phyloP scores from a whole-genome alignment of 768 basidiomycete genomes.

The Suillus alpinus region DNA sequence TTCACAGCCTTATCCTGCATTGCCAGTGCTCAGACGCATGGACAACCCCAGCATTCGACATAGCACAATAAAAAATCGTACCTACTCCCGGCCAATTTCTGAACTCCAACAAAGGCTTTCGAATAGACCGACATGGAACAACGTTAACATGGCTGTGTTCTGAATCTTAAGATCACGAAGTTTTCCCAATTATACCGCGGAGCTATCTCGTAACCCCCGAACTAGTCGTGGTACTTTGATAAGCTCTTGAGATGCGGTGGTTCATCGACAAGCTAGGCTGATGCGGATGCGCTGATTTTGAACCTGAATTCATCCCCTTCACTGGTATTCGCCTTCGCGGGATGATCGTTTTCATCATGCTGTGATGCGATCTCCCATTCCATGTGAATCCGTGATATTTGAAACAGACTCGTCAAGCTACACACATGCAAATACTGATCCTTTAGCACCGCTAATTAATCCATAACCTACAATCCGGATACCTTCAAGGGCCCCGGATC shows the following conservation, averaged over 20 bases:
- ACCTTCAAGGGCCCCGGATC: neutral
- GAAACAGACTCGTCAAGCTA: neutral
- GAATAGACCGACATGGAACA: neutral
- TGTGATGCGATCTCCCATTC: neutral
- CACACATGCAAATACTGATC: neutral
- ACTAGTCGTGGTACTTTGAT: conserved; percentile 1
- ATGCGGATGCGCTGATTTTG: neutral
- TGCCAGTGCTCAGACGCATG: neutral
- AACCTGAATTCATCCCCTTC: neutral
- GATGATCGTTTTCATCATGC: neutral
- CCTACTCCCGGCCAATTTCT: neutral
- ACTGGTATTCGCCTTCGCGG: neutral
- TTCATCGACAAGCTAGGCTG: neutral
- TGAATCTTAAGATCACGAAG: neutral
- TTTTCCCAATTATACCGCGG: neutral
- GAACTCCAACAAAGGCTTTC: neutral
- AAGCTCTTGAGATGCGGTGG: neutral
- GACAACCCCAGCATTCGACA: neutral
- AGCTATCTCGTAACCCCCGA: neutral
- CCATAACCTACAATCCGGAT: neutral
- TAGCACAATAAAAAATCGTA: neutral
- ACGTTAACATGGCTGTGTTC: neutral
- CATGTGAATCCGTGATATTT: neutral
- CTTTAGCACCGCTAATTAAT: neutral
- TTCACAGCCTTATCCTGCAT: neutral